These are phyloP conservation scores for Polytrichum commune DNA, from an alignment of 225 moss, liverwort and hornwort genomes.

Conservation along the genomic window DNA sequence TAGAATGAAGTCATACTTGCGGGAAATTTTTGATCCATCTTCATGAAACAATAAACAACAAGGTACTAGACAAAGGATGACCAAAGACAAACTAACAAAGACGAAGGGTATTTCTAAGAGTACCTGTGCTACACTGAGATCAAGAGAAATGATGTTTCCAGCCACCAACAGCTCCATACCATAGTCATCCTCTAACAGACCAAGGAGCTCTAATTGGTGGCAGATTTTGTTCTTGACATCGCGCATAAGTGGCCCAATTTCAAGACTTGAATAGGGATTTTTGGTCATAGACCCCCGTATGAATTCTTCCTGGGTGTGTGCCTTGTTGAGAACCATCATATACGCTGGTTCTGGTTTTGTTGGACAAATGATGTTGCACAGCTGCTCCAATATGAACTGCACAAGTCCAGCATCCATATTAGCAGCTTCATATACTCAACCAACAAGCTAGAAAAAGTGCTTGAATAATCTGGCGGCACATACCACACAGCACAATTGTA, in stretches of 20 bases:
- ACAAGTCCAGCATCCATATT: slow-evolving; percentile 18
- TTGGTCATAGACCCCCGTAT: slow-evolving; percentile 99
- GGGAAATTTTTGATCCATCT: no score
- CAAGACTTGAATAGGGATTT: slow-evolving; percentile 97
- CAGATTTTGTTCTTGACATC: slow-evolving; percentile 99
- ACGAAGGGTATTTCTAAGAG: background rate
- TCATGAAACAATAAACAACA: no score
- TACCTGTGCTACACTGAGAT: slow-evolving; percentile 94
- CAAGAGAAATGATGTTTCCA: slow-evolving; percentile 93
- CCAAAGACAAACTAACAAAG: background rate
- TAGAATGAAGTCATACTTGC: no score
- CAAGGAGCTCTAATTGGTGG: slow-evolving; percentile 90
- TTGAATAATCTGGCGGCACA: background rate
- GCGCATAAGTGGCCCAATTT: slow-evolving; percentile 98
- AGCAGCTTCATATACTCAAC: slow-evolving; percentile 5
- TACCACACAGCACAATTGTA: background rate
- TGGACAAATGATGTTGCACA: slow-evolving; percentile 97
- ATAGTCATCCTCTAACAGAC: slow-evolving; percentile 96
- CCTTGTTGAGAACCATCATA: slow-evolving; percentile 98
- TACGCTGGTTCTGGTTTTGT: slow-evolving; percentile 97
- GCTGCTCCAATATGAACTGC: slow-evolving; percentile 99
- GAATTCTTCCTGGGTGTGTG: slow-evolving; percentile 97
- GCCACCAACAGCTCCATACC: slow-evolving; percentile 99
- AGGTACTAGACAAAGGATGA: no score
- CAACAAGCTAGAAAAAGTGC: background rate